phyloP scores from a whole-genome alignment of 805 yeast species.

The Kluyveromyces lactis region DNA sequence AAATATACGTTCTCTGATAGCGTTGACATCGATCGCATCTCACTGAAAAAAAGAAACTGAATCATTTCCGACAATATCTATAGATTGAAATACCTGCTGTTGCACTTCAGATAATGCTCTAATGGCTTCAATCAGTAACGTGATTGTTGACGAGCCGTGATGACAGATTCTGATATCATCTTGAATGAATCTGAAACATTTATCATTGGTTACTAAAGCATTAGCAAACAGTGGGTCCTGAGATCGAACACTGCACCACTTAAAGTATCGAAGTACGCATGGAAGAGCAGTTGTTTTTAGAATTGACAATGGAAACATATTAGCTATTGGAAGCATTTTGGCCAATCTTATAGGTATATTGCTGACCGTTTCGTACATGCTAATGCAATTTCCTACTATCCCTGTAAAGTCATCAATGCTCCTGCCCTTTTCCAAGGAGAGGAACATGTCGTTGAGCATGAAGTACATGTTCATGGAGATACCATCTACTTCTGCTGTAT shows the following conservation, averaged over 20 bases:
- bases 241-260: conserved; percentile 6
- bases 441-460: background rate
- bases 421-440: background rate
- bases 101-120: background rate
- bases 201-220: background rate
- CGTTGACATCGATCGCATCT: background rate
- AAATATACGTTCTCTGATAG: background rate
- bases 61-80: conserved; percentile 1
- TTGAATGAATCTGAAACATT: conserved; percentile 1
- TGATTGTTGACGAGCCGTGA: background rate
- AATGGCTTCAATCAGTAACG: background rate
- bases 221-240: conserved; percentile 2
- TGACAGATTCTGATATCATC: background rate
- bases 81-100: background rate
- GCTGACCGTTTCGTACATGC: background rate
- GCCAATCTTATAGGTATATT: conserved; percentile 1
- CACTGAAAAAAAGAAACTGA: background rate
- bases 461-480: background rate
- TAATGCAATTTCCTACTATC: background rate
- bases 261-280: conserved; percentile 7
- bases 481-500: background rate
- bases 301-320: conserved; percentile 5
- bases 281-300: conserved; percentile 8
- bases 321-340: conserved; percentile 4
- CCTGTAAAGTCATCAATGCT: background rate